Evolutionary conservation across 805 yeast genomes (phyloP).

Genomic region (Candida ascalaphidarum): DNA sequence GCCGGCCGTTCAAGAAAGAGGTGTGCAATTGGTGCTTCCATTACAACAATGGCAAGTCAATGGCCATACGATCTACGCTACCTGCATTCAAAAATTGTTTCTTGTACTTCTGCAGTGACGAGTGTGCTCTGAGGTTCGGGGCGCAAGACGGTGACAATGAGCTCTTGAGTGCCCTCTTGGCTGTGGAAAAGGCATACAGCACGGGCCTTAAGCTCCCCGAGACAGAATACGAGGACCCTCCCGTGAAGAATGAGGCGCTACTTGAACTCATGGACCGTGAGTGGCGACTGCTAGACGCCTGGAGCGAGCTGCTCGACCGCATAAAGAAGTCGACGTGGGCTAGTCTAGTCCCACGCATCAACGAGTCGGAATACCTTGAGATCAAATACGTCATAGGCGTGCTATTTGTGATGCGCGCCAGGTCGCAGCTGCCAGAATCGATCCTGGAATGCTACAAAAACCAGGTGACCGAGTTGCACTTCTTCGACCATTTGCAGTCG

Average conservation of each 20-base stretch:
- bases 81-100: conserved; percentile 18
- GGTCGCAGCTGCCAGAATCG: conserved; percentile 1
- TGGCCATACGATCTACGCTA: conserved; percentile 33
- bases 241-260: conserved; percentile 3
- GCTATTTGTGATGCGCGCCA: conserved; percentile 19
- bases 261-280: conserved; percentile 8
- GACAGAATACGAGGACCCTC: conserved; percentile 13
- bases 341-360: conserved; percentile 31
- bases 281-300: conserved; percentile 30
- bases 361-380: conserved; percentile 45
- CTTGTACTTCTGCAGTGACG: conserved; percentile 45
- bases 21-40: conserved; percentile 48
- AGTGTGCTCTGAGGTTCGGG: conserved; percentile 32
- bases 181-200: conserved; percentile 22
- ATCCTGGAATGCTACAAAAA: neutral
- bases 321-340: conserved; percentile 28
- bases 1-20: conserved; percentile 51
- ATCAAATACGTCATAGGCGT: conserved; percentile 38
- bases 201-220: conserved; percentile 14
- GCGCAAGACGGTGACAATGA: conserved; percentile 25
- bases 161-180: conserved; percentile 26
- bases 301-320: conserved; percentile 25
- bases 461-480: conserved; percentile 9
- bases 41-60: conserved; percentile 38
- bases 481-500: conserved; percentile 40